These are phyloP conservation scores for Pleurotus tuber-regium DNA, from an alignment of 768 basidiomycete species.

Conservation along the genomic window DNA sequence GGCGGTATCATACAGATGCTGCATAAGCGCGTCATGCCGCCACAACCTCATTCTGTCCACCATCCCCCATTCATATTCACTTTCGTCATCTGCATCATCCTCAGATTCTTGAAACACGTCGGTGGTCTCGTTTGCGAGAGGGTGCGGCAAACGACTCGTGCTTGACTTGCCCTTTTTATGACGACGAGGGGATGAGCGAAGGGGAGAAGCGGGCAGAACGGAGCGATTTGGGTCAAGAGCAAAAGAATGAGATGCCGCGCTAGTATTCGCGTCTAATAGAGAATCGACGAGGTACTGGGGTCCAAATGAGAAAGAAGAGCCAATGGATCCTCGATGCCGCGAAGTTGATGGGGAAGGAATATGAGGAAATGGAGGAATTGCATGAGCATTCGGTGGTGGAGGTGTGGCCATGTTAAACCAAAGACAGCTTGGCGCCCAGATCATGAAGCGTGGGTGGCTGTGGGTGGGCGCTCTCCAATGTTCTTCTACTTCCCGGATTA, in stretches of 20 bases:
- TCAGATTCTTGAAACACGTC: conserved; percentile 74
- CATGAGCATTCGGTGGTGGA: conserved; percentile 42
- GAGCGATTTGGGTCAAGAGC: conserved; percentile 82
- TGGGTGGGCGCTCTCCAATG: no score
- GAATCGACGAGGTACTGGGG: conserved; percentile 76
- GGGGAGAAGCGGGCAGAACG: conserved; percentile 69
- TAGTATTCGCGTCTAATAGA: conserved; percentile 62
- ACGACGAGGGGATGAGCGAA: conserved; percentile 62
- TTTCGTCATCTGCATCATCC: conserved; percentile 56
- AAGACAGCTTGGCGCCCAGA: no score
- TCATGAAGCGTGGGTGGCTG: no score
- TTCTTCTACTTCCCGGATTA: no score
- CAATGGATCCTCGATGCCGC: conserved; percentile 66
- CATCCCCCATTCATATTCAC: conserved; percentile 75
- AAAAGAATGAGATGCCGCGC: conserved; percentile 53
- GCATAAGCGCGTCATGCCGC: conserved; percentile 98
- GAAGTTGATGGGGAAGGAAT: conserved; percentile 55
- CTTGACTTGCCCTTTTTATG: conserved; percentile 55
- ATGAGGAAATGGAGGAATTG: conserved; percentile 45
- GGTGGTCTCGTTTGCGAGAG: conserved; percentile 74
- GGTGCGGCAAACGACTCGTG: conserved; percentile 50
- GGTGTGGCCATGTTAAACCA: conserved; percentile 43
- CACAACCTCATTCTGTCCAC: conserved; percentile 95
- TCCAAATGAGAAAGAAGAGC: conserved; percentile 81
- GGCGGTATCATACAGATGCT: conserved; percentile 96